phyloP scores from a whole-genome alignment of 1,284 basidiomycete species.

The Marasmius oreades region DNA sequence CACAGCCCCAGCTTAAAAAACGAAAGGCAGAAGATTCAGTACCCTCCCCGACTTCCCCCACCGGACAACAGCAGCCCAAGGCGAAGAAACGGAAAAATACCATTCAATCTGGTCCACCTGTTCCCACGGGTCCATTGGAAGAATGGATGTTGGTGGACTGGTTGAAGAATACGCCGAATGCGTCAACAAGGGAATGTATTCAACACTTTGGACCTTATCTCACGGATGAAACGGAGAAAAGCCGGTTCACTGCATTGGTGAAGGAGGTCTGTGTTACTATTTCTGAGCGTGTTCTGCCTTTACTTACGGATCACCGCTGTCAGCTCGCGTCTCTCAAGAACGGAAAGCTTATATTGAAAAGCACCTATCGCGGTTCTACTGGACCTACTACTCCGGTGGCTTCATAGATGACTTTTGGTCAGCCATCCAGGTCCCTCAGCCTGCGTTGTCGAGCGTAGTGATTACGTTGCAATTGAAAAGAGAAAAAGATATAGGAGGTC shows the following conservation, averaged over 20 bases:
- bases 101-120: conserved; percentile 26
- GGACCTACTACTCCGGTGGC: conserved; percentile 27
- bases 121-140: conserved; percentile 54
- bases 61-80: conserved; percentile 37
- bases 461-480: no score
- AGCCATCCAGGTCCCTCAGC: neutral
- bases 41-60: conserved; percentile 28
- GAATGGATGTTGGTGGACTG: conserved; percentile 67
- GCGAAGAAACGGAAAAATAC: conserved; percentile 64
- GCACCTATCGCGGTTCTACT: conserved; percentile 36
- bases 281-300: neutral
- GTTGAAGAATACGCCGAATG: conserved; percentile 59
- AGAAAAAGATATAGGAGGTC: no score
- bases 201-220: conserved; percentile 73
- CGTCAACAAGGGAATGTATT: conserved; percentile 73
- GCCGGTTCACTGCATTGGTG: conserved; percentile 68
- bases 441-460: neutral
- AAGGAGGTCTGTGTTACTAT: conserved; percentile 51
- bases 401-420: neutral
- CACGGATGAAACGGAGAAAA: conserved; percentile 64
- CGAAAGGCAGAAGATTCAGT: conserved; percentile 63
- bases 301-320: neutral
- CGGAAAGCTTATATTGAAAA: conserved; percentile 59
- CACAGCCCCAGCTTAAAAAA: conserved; percentile 37
- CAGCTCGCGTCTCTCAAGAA: conserved; percentile 55